Evolutionary conservation across 306 rosid genomes (phyloP), one percentile per base, ranked within the genome.

Genomic region (Corylus americana): DNA sequence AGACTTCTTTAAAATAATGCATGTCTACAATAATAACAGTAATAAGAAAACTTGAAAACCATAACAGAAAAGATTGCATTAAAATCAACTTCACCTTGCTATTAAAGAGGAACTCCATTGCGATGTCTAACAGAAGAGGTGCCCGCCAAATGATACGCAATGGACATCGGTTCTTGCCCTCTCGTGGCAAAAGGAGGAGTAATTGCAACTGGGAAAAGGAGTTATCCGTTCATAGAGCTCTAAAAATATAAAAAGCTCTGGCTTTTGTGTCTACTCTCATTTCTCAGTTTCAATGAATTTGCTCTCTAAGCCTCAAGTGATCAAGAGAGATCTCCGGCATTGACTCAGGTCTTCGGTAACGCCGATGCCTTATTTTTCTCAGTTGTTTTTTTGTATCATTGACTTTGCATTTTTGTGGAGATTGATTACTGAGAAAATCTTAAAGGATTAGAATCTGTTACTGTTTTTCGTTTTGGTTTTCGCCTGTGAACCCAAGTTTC

Each of bases 271-370:
- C 29, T 39, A 31, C 49, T 14, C 51, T 51, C 59, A 31, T n/a
- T 62, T 44, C 16, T 71, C 16, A 45, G 53, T 62, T 13, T 61
- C 18, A 18, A 42, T 62, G 55, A 66, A 47, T 29, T 74, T 53
- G 74, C 70, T 31, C 58, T 48, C 48, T 69, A 50, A 71, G 27
- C 63, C 54, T 25, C 20, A 2, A 8, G 47, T 67, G 75, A 54
- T 53, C 53, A 47, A 63, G 66, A 29, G 64, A 74, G 83, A 81
- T 81, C 85, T 81, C 73, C 58, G 78, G 85, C 83, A 59, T 71
- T 69, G 83, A 69, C 80, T 68, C 74, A 70, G 50, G 27, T 57
- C 57, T 64, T 74, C 55, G 86, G 82, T 78, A 78, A 70, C 62
- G 59, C 71, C 53, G 29, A 18, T 59, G 35, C n/a, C 71, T 66